Evolutionary conservation across 1,284 basidiomycete genomes (phyloP).

Genomic region (Naganishia albida): DNA sequence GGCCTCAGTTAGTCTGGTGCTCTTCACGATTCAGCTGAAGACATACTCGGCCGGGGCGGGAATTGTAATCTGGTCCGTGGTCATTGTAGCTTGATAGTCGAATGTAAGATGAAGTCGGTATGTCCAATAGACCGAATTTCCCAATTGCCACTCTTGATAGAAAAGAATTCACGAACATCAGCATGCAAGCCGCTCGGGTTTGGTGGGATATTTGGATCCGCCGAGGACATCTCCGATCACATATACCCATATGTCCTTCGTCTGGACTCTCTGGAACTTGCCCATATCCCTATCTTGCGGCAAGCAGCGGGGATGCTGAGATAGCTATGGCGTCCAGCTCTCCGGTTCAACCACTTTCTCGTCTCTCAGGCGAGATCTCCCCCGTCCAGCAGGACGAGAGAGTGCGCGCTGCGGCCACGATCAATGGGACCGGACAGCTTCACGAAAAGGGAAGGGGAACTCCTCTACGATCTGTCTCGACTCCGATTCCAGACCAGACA

Average conservation of each 20-base stretch:
- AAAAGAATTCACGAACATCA: background rate
- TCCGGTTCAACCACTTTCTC: background rate
- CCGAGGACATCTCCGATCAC: slow-evolving; percentile 18
- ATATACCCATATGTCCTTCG: background rate
- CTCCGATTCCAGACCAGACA: background rate
- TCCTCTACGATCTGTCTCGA: slow-evolving; percentile 14
- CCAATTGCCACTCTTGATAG: background rate
- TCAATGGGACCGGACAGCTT: too few relatives aligned
- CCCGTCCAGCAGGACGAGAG: background rate
- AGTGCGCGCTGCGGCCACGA: background rate
- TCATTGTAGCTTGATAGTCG: background rate
- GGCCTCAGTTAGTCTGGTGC: slow-evolving; percentile 3
- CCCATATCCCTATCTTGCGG: background rate
- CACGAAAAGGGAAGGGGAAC: background rate
- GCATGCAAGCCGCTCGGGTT: background rate
- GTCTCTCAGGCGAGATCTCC: background rate
- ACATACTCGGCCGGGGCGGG: slow-evolving; percentile 72
- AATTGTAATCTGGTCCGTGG: slow-evolving; percentile 54
- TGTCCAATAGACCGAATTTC: too few relatives aligned
- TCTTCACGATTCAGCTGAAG: background rate
- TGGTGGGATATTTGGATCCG: slow-evolving; percentile 9
- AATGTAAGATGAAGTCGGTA: background rate
- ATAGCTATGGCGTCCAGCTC: background rate
- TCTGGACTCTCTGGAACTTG: background rate
- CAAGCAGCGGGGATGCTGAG: background rate